Base-by-base conservation (phyloP, 306 rosid species). In the Lathyrus oleraceus region DNA sequence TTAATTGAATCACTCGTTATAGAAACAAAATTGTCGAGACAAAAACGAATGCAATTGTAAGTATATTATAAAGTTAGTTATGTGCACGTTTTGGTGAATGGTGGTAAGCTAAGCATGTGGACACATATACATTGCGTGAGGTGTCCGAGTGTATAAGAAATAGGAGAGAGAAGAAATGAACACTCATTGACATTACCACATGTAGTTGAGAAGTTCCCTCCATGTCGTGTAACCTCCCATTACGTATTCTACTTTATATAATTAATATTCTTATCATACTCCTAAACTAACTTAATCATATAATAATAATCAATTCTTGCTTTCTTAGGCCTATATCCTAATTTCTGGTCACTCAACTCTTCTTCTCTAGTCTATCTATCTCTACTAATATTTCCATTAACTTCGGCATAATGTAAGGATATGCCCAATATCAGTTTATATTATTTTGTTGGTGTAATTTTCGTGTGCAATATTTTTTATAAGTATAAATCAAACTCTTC, bases 21-120 rank as follows among this genome's bases (percentile, higher is more conserved):
- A n/a, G n/a, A n/a, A n/a, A n/a, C n/a, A n/a, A n/a, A n/a, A n/a
- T n/a, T n/a, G n/a, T n/a, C n/a, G n/a, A n/a, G n/a, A n/a, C n/a
- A n/a, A n/a, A n/a, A n/a, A n/a, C n/a, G n/a, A n/a, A n/a, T n/a
- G n/a, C n/a, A n/a, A n/a, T n/a, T n/a, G n/a, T n/a, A n/a, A n/a
- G n/a, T n/a, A n/a, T n/a, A n/a, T n/a, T n/a, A n/a, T n/a, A n/a
- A n/a, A 86, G 90, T 79, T 80, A 80, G 88, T 81, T 81, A 87
- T 76, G 87, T 85, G 84, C 89, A 87, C 91, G 89, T 87, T 86
- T 81, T 78, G 81, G 82, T 73, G 87, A 85, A 77, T 73, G 81
- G 59, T 49, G 76, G 82, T 73, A 74, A 81, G 83, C 72, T 11
- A 76, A 73, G 81, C 78, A 81, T 79, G 84, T 76, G 87, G 82